phyloP scores from a whole-genome alignment of 2,329 filamentous ascomycete species.

The Corniculantispora saksenae region DNA sequence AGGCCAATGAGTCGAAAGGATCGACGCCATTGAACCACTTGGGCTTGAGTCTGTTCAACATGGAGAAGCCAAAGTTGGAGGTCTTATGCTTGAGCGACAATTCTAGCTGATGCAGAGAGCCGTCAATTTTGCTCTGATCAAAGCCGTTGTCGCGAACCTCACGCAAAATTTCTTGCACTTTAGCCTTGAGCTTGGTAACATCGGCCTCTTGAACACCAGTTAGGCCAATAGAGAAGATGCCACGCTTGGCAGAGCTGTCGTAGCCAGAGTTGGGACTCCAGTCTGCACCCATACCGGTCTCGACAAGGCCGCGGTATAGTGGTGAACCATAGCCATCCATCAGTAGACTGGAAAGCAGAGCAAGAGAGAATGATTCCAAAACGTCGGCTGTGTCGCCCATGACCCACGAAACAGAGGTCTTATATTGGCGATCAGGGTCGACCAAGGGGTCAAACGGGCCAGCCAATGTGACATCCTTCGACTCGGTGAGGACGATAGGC shows the following conservation, averaged over 20 bases:
- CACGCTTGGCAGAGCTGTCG: conserved; percentile 73
- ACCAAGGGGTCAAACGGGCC: conserved; percentile 88
- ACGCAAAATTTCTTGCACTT: conserved; percentile 70
- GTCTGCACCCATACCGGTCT: conserved; percentile 85
- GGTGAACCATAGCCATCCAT: conserved; percentile 96
- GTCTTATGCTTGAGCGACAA: conserved; percentile 95
- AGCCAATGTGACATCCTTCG: conserved; percentile 67
- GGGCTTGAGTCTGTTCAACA: conserved; percentile 85
- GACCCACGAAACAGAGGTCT: conserved; percentile 92
- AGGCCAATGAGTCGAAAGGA: conserved; percentile 86
- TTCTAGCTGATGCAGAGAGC: conserved; percentile 90
- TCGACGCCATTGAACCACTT: conserved; percentile 96
- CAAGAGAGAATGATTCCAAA: conserved; percentile 84
- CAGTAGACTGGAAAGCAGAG: conserved; percentile 78
- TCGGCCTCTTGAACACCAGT: conserved; percentile 85
- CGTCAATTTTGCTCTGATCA: conserved; percentile 86
- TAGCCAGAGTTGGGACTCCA: conserved; percentile 95
- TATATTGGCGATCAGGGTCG: conserved; percentile 82
- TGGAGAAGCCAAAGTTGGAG: conserved; percentile 86
- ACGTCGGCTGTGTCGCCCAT: conserved; percentile 81
- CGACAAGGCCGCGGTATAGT: conserved; percentile 83
- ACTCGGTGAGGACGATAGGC: conserved; percentile 72
- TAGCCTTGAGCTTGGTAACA: conserved; percentile 73
- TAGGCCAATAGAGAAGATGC: conserved; percentile 86
- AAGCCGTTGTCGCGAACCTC: conserved; percentile 77